Base-by-base conservation (phyloP, 306 rosid genomes). In the Lithocarpus polystachyus region DNA sequence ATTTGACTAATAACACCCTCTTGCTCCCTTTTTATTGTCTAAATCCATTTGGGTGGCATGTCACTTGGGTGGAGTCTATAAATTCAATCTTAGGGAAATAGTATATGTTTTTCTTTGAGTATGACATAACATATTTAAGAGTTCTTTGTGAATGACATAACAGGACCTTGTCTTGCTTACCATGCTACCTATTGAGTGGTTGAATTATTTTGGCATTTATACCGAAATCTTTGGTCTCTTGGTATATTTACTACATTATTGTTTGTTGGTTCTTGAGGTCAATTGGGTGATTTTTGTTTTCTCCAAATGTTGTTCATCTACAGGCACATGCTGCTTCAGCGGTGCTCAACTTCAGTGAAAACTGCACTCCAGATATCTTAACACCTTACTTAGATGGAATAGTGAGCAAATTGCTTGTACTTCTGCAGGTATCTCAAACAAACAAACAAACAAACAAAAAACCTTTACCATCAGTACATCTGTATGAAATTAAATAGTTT, bases 241-340 rank as follows among this genome's bases (percentile, higher is more conserved):
- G 18, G 15, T 59, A 23, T 59, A 59, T 11, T 59, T 59, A 23
- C 5, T 59, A 23, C 29, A 13, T 3, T 20, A n/a, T 23, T 62
- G 35, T 61, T 28, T 62, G 15, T 28, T 62, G 37, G 68, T 62
- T 62, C 68, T 28, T 62, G 68, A 62, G 68, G 40, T 24, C 9
- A 28, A 26, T 6, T 62, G 9, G 9, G 17, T 24, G n/a, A 13
- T 62, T 62, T 23, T 60, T 75, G 56, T 75, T 14, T 71, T 64
- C 51, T 51, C 51, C 15, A 60, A 28, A 18, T 31, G 75, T 64
- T 78, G 17, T 72, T 24, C 59, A 37, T 76, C 28, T 81, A 77
- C 92, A 96, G 98, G 99, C 99, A 71, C 99, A 96, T 86, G 99
- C 99, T 85, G 99, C 99, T 81, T 96, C 99, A 72, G 98, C 99